Evolutionary conservation across 1,284 basidiomycete genomes (phyloP), one percentile per base, ranked within the genome.

Genomic region (Tilletiaria anomala): DNA sequence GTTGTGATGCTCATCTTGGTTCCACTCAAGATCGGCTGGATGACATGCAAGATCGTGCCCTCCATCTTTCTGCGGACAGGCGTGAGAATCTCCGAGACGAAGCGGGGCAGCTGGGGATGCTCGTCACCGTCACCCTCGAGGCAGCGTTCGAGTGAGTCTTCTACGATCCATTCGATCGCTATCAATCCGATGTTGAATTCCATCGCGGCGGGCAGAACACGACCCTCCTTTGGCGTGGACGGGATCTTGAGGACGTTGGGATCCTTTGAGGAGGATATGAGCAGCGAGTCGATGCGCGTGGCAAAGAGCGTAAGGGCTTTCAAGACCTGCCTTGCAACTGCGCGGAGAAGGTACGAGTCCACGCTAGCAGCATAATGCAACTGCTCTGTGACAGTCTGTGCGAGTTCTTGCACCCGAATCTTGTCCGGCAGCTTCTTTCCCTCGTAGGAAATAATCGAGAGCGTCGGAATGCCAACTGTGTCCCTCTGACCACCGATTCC

Each of bases 151-250:
- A 65, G 37, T 23, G 55, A 53, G 40, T 65, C 61, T 40, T 63
- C 60, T 4, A 65, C 54, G 40, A 61, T 60, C 62, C 62, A 65
- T 22, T 53, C 54, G 34, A 64, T 43, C 14, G 58, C 51, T 18
- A 61, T 53, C 14, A 65, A 50, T 22, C 58, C 62, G 22, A 65
- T 33, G 40, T 65, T 65, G 52, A 56, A 65, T 35, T 63, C 62
- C 51, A 63, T 50, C 0, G 56, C 44, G 26, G 26, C 26, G 3
- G 62, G 55, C 5, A 59, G 36, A 24, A 54, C 36, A 5, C 45
- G 40, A 1, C 53, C 54, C 18, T 58, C 58, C 36, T 57, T 57
- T 29, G 51, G 45, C 17, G 50, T 56, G 21, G 48, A 34, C 2
- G 62, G 62, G 24, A 63, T 47, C n/a, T 48, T 44, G 10, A 57